Evolutionary conservation across 305 asterid genomes (phyloP), one percentile per base, ranked within the genome.

Genomic region (Fraxinus sp.): DNA sequence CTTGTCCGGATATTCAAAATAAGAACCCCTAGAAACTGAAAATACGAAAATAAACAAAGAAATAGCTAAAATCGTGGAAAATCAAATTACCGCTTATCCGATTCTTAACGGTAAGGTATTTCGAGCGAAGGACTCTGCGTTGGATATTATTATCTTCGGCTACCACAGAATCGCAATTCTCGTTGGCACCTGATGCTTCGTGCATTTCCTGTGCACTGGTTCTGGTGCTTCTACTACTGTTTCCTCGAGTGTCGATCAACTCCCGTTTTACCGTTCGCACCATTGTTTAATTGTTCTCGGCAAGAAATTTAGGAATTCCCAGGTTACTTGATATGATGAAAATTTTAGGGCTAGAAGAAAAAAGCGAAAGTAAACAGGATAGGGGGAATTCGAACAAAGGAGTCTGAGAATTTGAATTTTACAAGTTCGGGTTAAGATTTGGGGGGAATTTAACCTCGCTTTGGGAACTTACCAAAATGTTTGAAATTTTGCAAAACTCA

Each of bases 121-220:
- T 89, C 8, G 92, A 89, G 2, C 93, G 90, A 36, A 89, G 90
- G 73, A 87, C 88, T 82, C 92, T 82, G 59, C 93, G 91, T 33
- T 83, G 80, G 32, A 59, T 82, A 66, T 39, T 80, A 41, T 77
- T 62, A 14, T 80, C 89, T 77, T 83, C 88, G 72, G 26, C 79
- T 62, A 24, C 82, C 74, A 9, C 36, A 11, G 74, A 9, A 68
- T 68, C 74, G 36, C 16, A 10, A 68, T 68, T 28, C 36, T 24
- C 74, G 36, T 68, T 10, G 74, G 74, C 4, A 82, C 57, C 84
- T 33, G 76, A 84, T 24, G 76, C 81, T 71, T 80, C 87, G 59
- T 41, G 7, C 80, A 24, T 59, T 81, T 80, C 84, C 79, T 39
- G 86, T n/a, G 55, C 78, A 22, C 79, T 66, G 79, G 81, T 84